phyloP scores from a whole-genome alignment of 208 protist genomes.

The Naegleria fowleri region DNA sequence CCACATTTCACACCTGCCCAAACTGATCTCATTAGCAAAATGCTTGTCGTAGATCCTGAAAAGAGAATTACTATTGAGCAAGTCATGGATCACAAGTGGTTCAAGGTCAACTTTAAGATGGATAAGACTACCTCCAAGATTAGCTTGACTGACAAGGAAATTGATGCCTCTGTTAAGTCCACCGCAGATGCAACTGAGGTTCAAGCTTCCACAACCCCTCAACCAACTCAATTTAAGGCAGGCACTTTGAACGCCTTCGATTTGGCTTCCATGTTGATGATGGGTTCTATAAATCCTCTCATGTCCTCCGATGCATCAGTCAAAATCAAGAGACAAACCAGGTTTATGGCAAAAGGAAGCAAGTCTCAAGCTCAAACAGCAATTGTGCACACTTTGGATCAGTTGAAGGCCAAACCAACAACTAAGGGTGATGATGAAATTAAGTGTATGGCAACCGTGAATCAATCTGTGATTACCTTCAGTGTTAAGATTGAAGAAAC shows the following conservation, averaged over 20 bases:
- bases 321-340: conserved; percentile 1
- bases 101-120: conserved; percentile 36
- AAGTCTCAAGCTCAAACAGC: not conserved
- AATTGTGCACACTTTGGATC: not conserved
- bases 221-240: not conserved
- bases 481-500: not conserved
- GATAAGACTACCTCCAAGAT: not conserved
- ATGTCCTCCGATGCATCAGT: not conserved
- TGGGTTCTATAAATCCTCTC: conserved; percentile 18
- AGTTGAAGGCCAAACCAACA: not conserved
- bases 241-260: conserved; percentile 26
- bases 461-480: not conserved
- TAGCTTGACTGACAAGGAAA: not conserved
- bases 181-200: not conserved
- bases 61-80: conserved; percentile 70
- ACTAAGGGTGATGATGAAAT: not conserved
- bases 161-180: not conserved
- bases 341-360: conserved; percentile 14
- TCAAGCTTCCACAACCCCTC: not conserved
- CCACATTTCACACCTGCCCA: conserved; percentile 60
- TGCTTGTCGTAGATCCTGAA: conserved; percentile 68
- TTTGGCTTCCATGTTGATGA: not conserved
- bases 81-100: conserved; percentile 75
- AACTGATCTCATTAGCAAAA: conserved; percentile 60
- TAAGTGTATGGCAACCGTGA: not conserved